Base-by-base conservation (phyloP, 1,139 yeast genomes). In the Blastobotrys proliferans region DNA sequence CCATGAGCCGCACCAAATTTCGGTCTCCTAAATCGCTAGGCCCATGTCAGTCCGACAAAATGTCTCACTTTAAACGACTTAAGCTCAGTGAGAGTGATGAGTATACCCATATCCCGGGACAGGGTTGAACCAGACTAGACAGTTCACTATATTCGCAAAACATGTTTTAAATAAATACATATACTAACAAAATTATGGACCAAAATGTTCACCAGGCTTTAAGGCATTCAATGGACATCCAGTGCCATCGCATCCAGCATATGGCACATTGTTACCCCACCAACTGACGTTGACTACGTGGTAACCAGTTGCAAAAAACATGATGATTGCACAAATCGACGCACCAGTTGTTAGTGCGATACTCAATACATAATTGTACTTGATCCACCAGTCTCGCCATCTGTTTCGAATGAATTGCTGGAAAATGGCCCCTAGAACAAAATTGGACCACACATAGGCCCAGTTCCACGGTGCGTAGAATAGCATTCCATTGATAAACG, bases 261-360 rank as follows among this genome's bases (percentile, higher is more conserved):
- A 62, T 3, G 64, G 44, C 18, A 77, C 76, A 24, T 52, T 61
- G 56, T 78, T 79, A 1, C 83, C 83, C 83, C 83, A 78, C 83
- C 84, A 79, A n/a, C n/a, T n/a, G n/a, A n/a, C n/a, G n/a, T n/a
- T n/a, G 46, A 40, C 50, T 49, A 53, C 68, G 38, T 52, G 51
- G 50, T 69, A 75, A 52, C 74, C 77, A 3, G 77, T 77, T 0
- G 79, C 69, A 54, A 79, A 76, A 62, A 79, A 70, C 28, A 78
- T 76, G 38, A 79, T 60, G 17, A 78, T 60, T 0, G 80, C 75
- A 49, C 76, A 64, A 45, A 77, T 72, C 0, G 83, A 83, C 29
- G 77, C 73, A 18, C 84, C 85, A 2, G 83, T 79, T 6, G 73
- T 64, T 35, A 79, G 60, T 2, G 77, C 83, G 47, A 77, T 70